Conservation (phyloP, 352 stramenopile species). For the Globisporangium yorkense region DNA sequence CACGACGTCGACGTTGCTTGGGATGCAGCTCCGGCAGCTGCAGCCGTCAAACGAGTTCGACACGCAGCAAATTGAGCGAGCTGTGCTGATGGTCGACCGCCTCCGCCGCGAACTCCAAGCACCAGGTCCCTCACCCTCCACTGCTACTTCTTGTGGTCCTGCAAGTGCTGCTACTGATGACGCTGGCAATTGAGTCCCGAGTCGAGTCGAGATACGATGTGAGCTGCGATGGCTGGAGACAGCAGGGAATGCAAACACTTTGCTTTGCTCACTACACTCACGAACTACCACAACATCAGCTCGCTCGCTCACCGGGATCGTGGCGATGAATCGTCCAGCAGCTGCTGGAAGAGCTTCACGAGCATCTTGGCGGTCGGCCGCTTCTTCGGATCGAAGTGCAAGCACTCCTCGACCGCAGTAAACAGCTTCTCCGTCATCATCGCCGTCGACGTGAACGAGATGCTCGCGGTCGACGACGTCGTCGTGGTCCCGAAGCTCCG, state of each 20-base stretch:
- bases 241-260: background rate
- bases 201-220: no score
- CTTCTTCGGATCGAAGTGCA: slow-evolving; percentile 51
- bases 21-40: slow-evolving; percentile 12
- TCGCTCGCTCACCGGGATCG: background rate
- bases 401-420: slow-evolving; percentile 41
- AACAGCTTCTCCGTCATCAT: slow-evolving; percentile 42
- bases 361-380: slow-evolving; percentile 49
- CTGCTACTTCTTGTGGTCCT: no score
- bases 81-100: background rate
- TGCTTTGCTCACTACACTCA: background rate
- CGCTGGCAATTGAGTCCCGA: no score
- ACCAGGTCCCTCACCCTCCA: no score
- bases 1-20: slow-evolving; percentile 6
- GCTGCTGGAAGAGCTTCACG: slow-evolving; percentile 38
- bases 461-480: slow-evolving; percentile 27
- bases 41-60: background rate
- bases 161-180: no score
- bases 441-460: slow-evolving; percentile 25
- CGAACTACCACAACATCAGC: no score
- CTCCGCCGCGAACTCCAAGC: slow-evolving; percentile 7
- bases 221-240: no score
- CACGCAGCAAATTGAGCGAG: slow-evolving; percentile 1
- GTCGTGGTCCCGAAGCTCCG: slow-evolving; percentile 35
- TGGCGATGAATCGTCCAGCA: slow-evolving; percentile 24